Percentiles rank a stretch among this genome's conserved stretches.
Conservation (phyloP, 2,329 filamentous ascomycete genomes). For the Fusarium tanahbumbuense region DNA sequence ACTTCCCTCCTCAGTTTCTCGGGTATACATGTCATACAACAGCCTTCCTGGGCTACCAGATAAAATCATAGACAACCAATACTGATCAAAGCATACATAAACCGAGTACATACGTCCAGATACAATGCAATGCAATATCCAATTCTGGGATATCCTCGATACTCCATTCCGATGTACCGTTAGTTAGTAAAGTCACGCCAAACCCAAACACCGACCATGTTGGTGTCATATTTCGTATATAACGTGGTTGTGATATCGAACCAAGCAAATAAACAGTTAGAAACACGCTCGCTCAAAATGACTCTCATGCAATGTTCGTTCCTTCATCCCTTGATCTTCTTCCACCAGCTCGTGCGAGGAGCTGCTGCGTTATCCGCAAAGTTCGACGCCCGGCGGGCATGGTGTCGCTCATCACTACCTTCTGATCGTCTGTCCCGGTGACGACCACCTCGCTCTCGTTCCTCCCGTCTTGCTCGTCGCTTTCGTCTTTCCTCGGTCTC, state of each 20-base stretch:
- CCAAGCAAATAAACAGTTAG: constrained; percentile 26
- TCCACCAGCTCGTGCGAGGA: constrained; percentile 70
- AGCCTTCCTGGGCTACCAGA: constrained; percentile 11
- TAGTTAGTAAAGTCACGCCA: constrained; percentile 27
- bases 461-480: constrained; percentile 58
- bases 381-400: constrained; percentile 55
- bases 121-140: constrained; percentile 2
- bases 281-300: constrained; percentile 46
- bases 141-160: constrained; percentile 23
- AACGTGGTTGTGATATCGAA: constrained; percentile 21
- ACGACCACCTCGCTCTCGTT: constrained; percentile 46
- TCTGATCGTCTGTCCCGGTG: constrained; percentile 53
- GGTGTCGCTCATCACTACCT: constrained; percentile 59
- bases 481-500: constrained; percentile 58
- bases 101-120: constrained; percentile 2
- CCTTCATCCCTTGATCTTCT: constrained; percentile 60
- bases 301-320: constrained; percentile 43
- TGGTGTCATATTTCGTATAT: constrained; percentile 16
- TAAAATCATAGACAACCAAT: constrained; percentile 6
- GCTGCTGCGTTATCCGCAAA: constrained; percentile 59
- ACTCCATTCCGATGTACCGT: constrained; percentile 32
- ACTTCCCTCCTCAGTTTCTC: not conserved
- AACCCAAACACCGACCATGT: constrained; percentile 22
- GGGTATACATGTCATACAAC: constrained; percentile 37
- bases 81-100: constrained; percentile 8